Conservation (phyloP, 129 eudicot species). For the Smallanthus sonchifolius region DNA sequence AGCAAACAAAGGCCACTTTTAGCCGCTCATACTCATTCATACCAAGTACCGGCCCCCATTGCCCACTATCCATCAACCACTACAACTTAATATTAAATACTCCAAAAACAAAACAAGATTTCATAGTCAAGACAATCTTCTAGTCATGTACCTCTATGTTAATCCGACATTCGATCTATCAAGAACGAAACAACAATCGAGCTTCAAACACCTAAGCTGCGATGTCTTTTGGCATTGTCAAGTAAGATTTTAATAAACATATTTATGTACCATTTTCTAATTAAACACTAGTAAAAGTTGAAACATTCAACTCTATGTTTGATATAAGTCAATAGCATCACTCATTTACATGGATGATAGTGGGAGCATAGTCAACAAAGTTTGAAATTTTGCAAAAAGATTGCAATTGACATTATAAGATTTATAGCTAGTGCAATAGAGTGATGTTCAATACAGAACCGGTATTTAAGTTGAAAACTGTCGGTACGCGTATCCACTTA, state of each 20-base stretch:
- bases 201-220: not conserved
- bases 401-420: not conserved
- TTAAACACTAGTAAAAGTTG: not conserved
- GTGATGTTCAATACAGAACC: no score
- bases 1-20: slow-evolving; percentile 30
- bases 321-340: not conserved
- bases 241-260: not conserved
- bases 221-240: not conserved
- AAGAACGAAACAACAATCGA: not conserved
- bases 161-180: not conserved
- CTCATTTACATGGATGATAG: not conserved
- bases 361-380: not conserved
- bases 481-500: no score
- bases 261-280: not conserved
- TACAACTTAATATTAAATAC: not conserved
- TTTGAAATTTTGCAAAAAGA: not conserved
- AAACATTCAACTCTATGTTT: not conserved
- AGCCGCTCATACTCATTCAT: slow-evolving; percentile 48
- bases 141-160: not conserved
- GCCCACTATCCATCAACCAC: slow-evolving; percentile 37
- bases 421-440: not conserved
- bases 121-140: slow-evolving; percentile 19
- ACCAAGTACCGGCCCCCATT: slow-evolving; percentile 21
- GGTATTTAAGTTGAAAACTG: no score
- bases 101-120: not conserved